Conservation (phyloP, 345 rosid species). For the Dipteronia sinensis region DNA sequence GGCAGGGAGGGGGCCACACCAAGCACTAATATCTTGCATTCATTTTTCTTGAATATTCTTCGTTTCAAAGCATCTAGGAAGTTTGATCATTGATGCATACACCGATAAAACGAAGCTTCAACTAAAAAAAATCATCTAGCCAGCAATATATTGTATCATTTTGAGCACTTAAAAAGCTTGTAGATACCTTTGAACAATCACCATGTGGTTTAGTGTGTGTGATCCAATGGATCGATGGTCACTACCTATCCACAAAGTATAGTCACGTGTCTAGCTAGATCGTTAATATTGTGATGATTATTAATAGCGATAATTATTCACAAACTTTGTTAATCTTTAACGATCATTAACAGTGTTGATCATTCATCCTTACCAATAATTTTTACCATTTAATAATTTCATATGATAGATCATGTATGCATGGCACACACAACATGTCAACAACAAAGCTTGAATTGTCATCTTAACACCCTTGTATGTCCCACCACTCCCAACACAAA, state of each 20-base stretch:
- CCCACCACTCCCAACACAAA: neutral
- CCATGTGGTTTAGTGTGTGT: neutral
- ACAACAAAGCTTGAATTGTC: neutral
- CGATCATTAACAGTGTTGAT: neutral
- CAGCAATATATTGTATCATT: neutral
- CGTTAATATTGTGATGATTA: neutral
- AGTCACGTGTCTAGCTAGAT: too few species aligned
- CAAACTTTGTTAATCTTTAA: neutral
- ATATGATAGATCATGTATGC: neutral
- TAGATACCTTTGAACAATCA: neutral
- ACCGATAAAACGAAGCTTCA: neutral
- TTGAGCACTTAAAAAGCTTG: neutral
- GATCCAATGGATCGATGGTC: neutral
- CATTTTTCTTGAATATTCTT: neutral
- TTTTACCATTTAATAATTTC: neutral
- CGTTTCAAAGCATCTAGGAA: neutral
- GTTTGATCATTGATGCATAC: neutral
- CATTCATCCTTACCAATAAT: neutral
- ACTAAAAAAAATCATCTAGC: neutral
- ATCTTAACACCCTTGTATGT: neutral
- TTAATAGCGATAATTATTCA: neutral
- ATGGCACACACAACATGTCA: neutral
- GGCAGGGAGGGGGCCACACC: slow-evolving; percentile 2
- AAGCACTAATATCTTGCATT: neutral
- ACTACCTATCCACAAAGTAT: neutral